Conservation (phyloP, 805 yeast genomes). For the Zygosaccharomyces kombuchaensis region DNA sequence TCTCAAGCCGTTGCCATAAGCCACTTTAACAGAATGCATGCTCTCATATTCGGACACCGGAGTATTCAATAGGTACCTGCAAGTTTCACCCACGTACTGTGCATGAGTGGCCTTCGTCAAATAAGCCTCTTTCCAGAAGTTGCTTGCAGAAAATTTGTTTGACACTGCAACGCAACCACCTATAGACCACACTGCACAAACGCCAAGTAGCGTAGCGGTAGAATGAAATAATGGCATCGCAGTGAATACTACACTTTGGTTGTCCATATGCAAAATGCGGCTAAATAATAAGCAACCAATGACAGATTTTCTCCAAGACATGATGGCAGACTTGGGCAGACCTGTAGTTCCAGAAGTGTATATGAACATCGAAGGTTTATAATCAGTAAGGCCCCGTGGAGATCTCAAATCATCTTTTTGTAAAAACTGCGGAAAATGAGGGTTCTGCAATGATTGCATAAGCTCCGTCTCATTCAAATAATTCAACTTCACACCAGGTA, state of each 20-base stretch:
- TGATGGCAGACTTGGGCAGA: slow-evolving; percentile 86
- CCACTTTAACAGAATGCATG: slow-evolving; percentile 57
- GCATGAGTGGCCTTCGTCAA: slow-evolving; percentile 68
- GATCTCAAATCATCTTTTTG: slow-evolving; percentile 56
- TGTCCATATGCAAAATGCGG: slow-evolving; percentile 55
- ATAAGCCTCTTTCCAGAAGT: slow-evolving; percentile 87
- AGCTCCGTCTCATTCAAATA: slow-evolving; percentile 52
- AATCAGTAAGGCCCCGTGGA: slow-evolving; percentile 47
- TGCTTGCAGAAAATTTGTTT: slow-evolving; percentile 74
- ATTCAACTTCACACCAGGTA: slow-evolving; percentile 42
- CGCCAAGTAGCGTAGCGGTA: slow-evolving; percentile 85
- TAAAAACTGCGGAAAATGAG: slow-evolving; percentile 46
- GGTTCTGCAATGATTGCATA: slow-evolving; percentile 37
- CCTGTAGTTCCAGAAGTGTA: slow-evolving; percentile 96
- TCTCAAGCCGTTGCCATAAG: slow-evolving; percentile 88
- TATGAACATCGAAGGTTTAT: slow-evolving; percentile 64
- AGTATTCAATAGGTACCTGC: slow-evolving; percentile 73
- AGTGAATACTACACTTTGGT: slow-evolving; percentile 61
- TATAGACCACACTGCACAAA: slow-evolving; percentile 57
- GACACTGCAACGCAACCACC: slow-evolving; percentile 80
- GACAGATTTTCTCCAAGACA: slow-evolving; percentile 83
- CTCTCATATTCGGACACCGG: slow-evolving; percentile 62
- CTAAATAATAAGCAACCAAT: slow-evolving; percentile 71
- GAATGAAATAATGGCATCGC: slow-evolving; percentile 97
- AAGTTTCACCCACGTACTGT: slow-evolving; percentile 93